These are phyloP conservation scores for Kodamaea restingae DNA, from an alignment of 805 yeast species.

Conservation along the genomic window DNA sequence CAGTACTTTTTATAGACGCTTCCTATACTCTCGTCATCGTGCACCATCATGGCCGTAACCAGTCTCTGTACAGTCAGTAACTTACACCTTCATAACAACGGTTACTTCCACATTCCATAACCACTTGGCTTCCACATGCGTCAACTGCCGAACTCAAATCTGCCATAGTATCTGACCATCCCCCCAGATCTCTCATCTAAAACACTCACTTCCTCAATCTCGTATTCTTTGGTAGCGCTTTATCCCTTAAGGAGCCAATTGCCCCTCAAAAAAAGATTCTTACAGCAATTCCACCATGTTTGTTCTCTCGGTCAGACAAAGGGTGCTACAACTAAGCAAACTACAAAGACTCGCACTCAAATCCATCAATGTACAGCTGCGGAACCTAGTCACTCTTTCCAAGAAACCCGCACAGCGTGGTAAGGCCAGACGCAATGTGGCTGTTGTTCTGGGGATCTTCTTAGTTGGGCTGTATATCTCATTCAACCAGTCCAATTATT, in stretches of 20 bases:
- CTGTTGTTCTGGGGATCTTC: slow-evolving; percentile 38
- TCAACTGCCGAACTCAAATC: no score
- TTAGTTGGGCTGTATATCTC: slow-evolving; percentile 42
- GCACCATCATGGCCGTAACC: no score
- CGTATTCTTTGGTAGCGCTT: slow-evolving; percentile 1
- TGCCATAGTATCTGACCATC: no score
- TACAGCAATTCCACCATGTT: slow-evolving; percentile 12
- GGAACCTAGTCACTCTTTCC: slow-evolving; percentile 6
- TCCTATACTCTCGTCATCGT: no score
- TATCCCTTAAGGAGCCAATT: not conserved
- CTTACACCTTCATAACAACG: no score
- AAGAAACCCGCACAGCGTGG: slow-evolving; percentile 6
- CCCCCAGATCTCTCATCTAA: no score
- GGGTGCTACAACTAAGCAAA: slow-evolving; percentile 15
- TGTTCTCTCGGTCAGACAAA: slow-evolving; percentile 19
- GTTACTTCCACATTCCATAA: no score
- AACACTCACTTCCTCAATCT: no score
- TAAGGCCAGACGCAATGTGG: slow-evolving; percentile 26
- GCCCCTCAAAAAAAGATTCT: slow-evolving; percentile 2
- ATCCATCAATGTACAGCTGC: slow-evolving; percentile 5
- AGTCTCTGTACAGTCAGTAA: no score
- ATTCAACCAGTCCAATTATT: slow-evolving; percentile 37
- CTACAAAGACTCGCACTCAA: slow-evolving; percentile 12
- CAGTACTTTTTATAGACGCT: no score
- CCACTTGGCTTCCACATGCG: no score